Percentiles rank a stretch among this genome's conserved stretches.
phyloP scores from a whole-genome alignment of 257 asterid genomes.

The Agastache rugosa region DNA sequence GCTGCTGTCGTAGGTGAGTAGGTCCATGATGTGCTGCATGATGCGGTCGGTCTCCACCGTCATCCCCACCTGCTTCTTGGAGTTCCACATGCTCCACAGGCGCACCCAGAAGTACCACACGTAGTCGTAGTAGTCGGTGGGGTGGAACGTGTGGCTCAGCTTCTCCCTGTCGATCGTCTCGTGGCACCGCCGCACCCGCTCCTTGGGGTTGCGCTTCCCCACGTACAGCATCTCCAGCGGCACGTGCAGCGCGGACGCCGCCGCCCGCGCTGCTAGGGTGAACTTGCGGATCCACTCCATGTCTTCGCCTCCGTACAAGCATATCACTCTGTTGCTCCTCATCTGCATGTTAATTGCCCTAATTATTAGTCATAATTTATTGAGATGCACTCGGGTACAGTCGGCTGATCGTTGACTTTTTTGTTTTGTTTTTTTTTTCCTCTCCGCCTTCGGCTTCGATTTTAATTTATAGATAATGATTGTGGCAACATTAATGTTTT shows the following conservation, averaged over 20 bases:
- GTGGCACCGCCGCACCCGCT: conserved; percentile 63
- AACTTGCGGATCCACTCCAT: conserved; percentile 77
- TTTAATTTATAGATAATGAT: too few species aligned
- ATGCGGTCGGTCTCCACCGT: conserved; percentile 59
- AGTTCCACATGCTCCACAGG: conserved; percentile 91
- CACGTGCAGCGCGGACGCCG: conserved; percentile 51
- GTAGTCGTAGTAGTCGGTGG: conserved; percentile 53
- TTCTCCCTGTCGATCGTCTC: conserved; percentile 54
- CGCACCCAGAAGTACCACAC: conserved; percentile 92
- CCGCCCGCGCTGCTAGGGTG: conserved; percentile 48
- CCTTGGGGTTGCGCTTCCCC: conserved; percentile 74
- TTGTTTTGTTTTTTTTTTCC: too few species aligned
- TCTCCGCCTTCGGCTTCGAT: too few species aligned
- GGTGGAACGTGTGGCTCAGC: conserved; percentile 59
- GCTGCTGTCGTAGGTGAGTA: conserved; percentile 75
- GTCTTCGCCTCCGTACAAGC: conserved; percentile 93
- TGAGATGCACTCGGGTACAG: too few species aligned
- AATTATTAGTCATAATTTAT: too few species aligned
- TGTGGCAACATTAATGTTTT: too few species aligned
- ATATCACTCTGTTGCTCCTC: conserved; percentile 59
- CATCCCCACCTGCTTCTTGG: conserved; percentile 68
- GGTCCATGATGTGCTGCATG: conserved; percentile 63
- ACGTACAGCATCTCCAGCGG: conserved; percentile 83
- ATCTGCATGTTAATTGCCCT: too few species aligned
- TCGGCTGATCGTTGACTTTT: too few species aligned